Evolutionary conservation across 2,329 filamentous ascomycete species (phyloP).

Genomic region (Juglanconis juglandina): DNA sequence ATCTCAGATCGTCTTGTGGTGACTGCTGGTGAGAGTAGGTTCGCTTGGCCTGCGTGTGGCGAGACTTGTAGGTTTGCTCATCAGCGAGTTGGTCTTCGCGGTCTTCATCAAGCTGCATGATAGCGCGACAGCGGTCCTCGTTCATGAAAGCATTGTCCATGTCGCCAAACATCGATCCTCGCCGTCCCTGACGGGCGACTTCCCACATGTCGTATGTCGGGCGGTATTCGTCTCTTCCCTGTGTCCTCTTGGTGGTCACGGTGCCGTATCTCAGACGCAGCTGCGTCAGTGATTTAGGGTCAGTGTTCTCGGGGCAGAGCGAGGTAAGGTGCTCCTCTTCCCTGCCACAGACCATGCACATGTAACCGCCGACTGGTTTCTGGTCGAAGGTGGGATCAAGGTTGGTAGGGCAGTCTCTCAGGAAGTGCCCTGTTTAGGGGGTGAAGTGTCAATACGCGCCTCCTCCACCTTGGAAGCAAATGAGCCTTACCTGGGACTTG

Average conservation of each 20-base stretch:
- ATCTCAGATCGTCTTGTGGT: neutral
- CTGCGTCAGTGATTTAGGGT: conserved; percentile 30
- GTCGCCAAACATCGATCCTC: neutral
- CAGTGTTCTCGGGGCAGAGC: conserved; percentile 35
- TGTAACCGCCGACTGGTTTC: conserved; percentile 28
- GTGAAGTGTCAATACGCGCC: neutral
- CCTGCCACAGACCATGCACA: conserved; percentile 32
- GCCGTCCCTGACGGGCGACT: neutral
- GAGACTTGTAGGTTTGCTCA: neutral
- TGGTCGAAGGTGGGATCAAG: conserved; percentile 36
- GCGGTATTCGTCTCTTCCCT: neutral
- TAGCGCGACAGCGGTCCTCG: conserved; percentile 15
- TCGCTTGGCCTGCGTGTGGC: neutral
- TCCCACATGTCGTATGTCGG: neutral
- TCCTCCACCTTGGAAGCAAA: conserved; percentile 9
- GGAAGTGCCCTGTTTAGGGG: conserved; percentile 33
- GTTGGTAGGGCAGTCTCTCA: conserved; percentile 39
- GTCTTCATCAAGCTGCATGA: neutral
- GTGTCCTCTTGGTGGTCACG: neutral
- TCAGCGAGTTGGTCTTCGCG: neutral
- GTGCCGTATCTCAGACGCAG: conserved; percentile 24
- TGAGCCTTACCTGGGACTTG: conserved; percentile 25
- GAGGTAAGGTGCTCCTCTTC: conserved; percentile 32
- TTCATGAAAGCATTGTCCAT: neutral
- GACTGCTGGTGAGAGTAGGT: neutral